A percentile compares a stretch with the other conserved stretches of the same genome.
Evolutionary conservation across 805 yeast genomes (phyloP).

Genomic region (Pichia gijzeniarum): DNA sequence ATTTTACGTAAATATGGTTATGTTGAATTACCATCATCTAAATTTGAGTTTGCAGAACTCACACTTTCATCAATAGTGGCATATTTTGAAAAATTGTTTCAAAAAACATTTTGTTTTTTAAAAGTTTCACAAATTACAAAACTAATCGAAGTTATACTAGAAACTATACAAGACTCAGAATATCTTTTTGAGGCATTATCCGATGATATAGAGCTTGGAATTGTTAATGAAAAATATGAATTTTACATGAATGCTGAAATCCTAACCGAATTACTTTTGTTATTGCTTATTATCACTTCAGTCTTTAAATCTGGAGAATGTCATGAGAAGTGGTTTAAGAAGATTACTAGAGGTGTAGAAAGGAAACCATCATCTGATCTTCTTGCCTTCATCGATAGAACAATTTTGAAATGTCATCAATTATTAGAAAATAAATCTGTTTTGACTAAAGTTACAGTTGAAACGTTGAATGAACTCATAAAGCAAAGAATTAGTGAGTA

Average conservation of each 20-base stretch:
- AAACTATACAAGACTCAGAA: constrained; percentile 31
- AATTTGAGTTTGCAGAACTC: constrained; percentile 77
- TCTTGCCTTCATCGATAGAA: constrained; percentile 38
- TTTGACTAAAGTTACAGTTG: constrained; percentile 31
- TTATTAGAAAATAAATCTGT: constrained; percentile 45
- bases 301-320: constrained; percentile 27
- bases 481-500: constrained; percentile 39
- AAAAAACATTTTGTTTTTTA: constrained; percentile 13
- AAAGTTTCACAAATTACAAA: constrained; percentile 16
- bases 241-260: constrained; percentile 52
- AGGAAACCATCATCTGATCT: constrained; percentile 22
- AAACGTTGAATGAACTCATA: constrained; percentile 31
- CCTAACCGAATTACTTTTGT: constrained; percentile 48
- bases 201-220: constrained; percentile 27
- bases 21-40: constrained; percentile 67
- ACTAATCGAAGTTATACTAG: constrained; percentile 33
- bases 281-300: constrained; percentile 47
- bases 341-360: constrained; percentile 18
- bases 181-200: constrained; percentile 29
- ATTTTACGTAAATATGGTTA: constrained; percentile 86
- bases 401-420: constrained; percentile 55
- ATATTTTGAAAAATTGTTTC: constrained; percentile 29
- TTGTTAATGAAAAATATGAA: constrained; percentile 55
- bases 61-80: constrained; percentile 37
- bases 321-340: constrained; percentile 30